Conservation (phyloP, 106 monocot species). For the Dioscorea alata region DNA sequence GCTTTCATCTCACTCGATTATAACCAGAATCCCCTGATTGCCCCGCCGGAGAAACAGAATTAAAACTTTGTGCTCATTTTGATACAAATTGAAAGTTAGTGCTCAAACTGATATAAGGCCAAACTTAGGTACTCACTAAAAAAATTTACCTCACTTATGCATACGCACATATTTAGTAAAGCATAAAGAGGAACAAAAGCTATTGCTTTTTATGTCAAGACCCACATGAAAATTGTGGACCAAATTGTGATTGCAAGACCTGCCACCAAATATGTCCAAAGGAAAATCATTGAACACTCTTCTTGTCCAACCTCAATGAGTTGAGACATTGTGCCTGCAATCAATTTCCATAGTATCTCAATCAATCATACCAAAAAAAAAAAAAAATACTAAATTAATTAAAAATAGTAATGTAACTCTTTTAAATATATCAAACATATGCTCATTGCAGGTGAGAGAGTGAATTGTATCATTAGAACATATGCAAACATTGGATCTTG, state of each 20-base stretch:
- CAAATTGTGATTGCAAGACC: constrained; percentile 5
- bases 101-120: too few species aligned
- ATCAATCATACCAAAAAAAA: not conserved
- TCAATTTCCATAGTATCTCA: not conserved
- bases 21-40: too few species aligned
- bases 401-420: too few species aligned
- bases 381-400: too few species aligned
- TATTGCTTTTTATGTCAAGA: not conserved
- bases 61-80: too few species aligned
- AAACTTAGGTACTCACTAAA: too few species aligned
- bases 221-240: constrained; percentile 12
- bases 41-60: too few species aligned
- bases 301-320: constrained; percentile 5
- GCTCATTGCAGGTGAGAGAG: constrained; percentile 32
- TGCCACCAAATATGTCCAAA: constrained; percentile 6
- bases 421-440: constrained; percentile 15
- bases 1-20: too few species aligned
- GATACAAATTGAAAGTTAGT: too few species aligned
- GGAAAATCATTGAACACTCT: constrained; percentile 10
- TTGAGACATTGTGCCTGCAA: constrained; percentile 11
- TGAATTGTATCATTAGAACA: constrained; percentile 45
- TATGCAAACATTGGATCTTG: constrained; percentile 40
- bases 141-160: too few species aligned
- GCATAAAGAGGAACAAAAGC: too few species aligned
- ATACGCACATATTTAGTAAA: too few species aligned